Base-by-base conservation (phyloP, 2,329 filamentous ascomycete genomes). In the Aspergillus sp. region DNA sequence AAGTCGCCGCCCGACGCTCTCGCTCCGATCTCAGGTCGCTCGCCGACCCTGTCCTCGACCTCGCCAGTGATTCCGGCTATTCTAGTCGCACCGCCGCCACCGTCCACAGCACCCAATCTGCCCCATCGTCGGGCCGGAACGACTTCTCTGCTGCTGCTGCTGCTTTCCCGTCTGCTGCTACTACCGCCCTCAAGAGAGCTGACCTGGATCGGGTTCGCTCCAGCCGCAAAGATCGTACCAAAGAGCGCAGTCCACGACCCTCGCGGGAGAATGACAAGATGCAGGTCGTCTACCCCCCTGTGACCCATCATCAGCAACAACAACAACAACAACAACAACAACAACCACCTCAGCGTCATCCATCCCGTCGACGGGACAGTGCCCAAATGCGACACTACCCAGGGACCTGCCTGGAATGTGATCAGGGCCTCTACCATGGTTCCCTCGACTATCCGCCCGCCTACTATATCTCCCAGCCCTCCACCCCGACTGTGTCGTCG, bases 31-130 rank as follows among this genome's bases (percentile, higher is more conserved):
- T 71, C 51, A 68, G 61, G 70, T 67, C 59, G 67, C 52, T 60
- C 47, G 52, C 54, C 46, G 66, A 65, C 55, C 60, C 62, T 52
- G 68, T 68, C 59, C 70, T 73, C 54, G 78, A 82, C 67, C 72
- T 74, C 64, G 76, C 77, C 60, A 82, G 79, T 70, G 82, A 86
- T 70, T 84, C 82, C 59, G 82, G 82, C 62, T 84, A 84, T 74
- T 83, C 80, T 57, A 84, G 81, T 73, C 76, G 78, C 63, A 82
- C 80, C 62, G 76, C 75, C 59, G 76, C 78, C 57, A 78, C 79
- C 56, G 72, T 76, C 69, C 77, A 78, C 72, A 76, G 70, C 62
- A 68, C 77, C 76, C 71, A 79, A 75, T 78, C 78, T 65, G 73
- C 68, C 59, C 73, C 73, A 30, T 30, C 26, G 72, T 71, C 67